Conservation (phyloP, 441 rosid species). For the Aquilaria agallochum region DNA sequence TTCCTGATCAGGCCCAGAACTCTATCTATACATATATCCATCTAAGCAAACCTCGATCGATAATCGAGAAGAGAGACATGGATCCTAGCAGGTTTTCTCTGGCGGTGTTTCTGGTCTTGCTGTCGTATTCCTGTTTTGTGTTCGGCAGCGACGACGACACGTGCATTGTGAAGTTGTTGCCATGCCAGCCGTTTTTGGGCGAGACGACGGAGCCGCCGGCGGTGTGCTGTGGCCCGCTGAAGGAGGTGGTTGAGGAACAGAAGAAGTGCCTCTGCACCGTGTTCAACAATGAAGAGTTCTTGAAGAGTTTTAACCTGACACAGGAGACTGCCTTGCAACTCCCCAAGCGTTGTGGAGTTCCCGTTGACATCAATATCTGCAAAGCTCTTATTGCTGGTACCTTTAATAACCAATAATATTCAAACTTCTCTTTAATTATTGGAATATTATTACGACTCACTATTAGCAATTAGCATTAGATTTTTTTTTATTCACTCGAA, state of each 20-base stretch:
- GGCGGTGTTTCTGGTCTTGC: too few relatives aligned
- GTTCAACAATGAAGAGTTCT: constrained; percentile 26
- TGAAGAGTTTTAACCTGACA: constrained; percentile 38
- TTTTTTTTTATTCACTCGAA: too few relatives aligned
- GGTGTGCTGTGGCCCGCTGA: constrained; percentile 45
- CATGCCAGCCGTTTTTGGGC: constrained; percentile 40
- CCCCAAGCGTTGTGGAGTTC: constrained; percentile 49
- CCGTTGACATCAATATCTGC: constrained; percentile 38
- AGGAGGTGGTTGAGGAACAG: constrained; percentile 23
- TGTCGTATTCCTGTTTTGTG: too few relatives aligned
- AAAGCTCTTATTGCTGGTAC: neutral
- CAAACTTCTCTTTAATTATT: too few relatives aligned
- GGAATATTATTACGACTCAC: too few relatives aligned
- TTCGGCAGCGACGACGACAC: neutral
- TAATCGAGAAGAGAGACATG: too few relatives aligned
- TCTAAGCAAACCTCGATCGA: too few relatives aligned
- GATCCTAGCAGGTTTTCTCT: too few relatives aligned
- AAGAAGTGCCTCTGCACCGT: constrained; percentile 43
- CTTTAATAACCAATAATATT: too few relatives aligned
- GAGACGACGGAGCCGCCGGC: constrained; percentile 25
- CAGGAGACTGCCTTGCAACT: constrained; percentile 36
- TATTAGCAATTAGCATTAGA: too few relatives aligned
- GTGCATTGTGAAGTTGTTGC: constrained; percentile 42
- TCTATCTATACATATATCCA: too few relatives aligned
- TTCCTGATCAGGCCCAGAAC: too few relatives aligned